Evolutionary conservation across 73 alveolate genomes (phyloP), one percentile per base, ranked within the genome.

Genomic region (Paramecium biaurelia): DNA sequence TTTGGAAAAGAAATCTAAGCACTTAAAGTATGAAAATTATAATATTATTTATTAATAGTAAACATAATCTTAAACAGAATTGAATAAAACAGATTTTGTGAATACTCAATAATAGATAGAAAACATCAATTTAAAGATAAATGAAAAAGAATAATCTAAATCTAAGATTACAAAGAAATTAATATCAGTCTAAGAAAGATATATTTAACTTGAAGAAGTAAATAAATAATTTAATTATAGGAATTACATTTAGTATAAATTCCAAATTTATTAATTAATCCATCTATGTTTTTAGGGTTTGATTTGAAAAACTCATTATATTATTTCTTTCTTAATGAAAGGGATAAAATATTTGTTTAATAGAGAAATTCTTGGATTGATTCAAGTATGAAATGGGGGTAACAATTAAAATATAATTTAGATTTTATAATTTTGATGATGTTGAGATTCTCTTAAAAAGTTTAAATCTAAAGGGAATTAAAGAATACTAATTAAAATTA

Each of bases 351-450:
- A 35, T 74, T 74, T 74, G 68, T 74, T 9, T 37, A 37, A 34
- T 74, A 14, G 42, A 74, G 38, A 74, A 41, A 37, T 37, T 37
- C 67, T 6, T 41, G 57, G 57, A 37, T 74, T 12, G 87, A 74
- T 74, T 32, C 37, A 11, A 41, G 8, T 34, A 74, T 74, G 87
- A 74, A 74, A 35, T 74, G 87, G 87, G 87, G 87, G 87, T 74
- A 74, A 12, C n/a, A 26, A 23, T 63, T 9, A 9, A 0, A 30
- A 11, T 30, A n/a, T 11, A 32, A 63, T 11, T 14, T 63, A 63
- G 84, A 0, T 63, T 30, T 63, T 74, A 74, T 18, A 41, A 37
- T 74, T 34, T 74, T 28, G 87, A 74, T 32, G 87, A 74, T 74
- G 87, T 74, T 28, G 56, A 34, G 20, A 34, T 28, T 14, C 45